Evolutionary conservation across 2,329 filamentous ascomycete genomes (phyloP).

Genomic region (Chlorencoelia australis): DNA sequence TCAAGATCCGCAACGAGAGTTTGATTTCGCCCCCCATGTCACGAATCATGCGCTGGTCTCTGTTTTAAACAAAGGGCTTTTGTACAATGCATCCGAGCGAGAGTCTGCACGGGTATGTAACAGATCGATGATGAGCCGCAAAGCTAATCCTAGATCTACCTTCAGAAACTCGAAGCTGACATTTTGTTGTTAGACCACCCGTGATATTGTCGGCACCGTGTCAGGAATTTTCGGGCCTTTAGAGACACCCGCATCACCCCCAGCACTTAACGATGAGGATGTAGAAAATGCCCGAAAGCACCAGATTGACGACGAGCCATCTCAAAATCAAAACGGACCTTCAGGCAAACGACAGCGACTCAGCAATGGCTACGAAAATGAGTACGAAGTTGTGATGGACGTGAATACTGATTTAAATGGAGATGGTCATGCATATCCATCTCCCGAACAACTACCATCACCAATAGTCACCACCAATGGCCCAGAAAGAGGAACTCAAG

Average conservation of each 20-base stretch:
- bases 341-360: constrained; percentile 47
- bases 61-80: constrained; percentile 52
- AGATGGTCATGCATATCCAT: constrained; percentile 53
- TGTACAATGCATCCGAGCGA: constrained; percentile 50
- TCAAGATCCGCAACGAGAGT: constrained; percentile 50
- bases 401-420: constrained; percentile 41
- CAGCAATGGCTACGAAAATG: constrained; percentile 53
- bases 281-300: constrained; percentile 25
- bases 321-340: constrained; percentile 43
- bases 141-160: neutral
- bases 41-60: constrained; percentile 54
- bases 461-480: constrained; percentile 48
- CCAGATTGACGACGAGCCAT: constrained; percentile 22
- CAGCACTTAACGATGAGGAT: constrained; percentile 21
- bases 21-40: constrained; percentile 55
- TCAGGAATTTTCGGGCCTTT: constrained; percentile 26
- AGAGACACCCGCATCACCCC: constrained; percentile 13
- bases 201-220: constrained; percentile 12
- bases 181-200: constrained; percentile 8
- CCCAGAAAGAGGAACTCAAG: constrained; percentile 53
- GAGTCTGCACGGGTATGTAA: constrained; percentile 29
- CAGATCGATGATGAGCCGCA: no score
- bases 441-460: constrained; percentile 42
- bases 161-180: constrained; percentile 3
- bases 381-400: constrained; percentile 16